phyloP scores from a whole-genome alignment of 116 monocot species.

The Papilionanthe hybrid region DNA sequence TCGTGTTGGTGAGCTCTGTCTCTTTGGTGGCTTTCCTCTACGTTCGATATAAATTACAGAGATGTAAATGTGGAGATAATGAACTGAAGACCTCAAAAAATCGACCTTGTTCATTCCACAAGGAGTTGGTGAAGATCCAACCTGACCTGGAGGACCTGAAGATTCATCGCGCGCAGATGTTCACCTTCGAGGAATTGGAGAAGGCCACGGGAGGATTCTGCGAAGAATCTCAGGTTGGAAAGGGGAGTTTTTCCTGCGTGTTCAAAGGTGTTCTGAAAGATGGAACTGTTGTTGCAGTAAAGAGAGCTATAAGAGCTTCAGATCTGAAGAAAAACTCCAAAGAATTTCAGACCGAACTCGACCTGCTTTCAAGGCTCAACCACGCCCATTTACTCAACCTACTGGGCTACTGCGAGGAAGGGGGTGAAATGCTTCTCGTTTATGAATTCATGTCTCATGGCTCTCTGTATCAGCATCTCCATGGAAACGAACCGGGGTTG shows the following conservation, averaged over 20 bases:
- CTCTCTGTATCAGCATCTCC: constrained; percentile 89
- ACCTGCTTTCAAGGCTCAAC: constrained; percentile 85
- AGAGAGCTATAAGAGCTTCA: constrained; percentile 56
- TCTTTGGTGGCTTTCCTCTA: constrained; percentile 46
- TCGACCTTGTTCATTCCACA: constrained; percentile 28
- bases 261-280: constrained; percentile 85
- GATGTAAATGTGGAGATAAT: constrained; percentile 39
- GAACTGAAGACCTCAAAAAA: constrained; percentile 15
- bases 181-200: constrained; percentile 91
- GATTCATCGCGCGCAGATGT: constrained; percentile 58
- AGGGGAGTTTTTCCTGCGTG: constrained; percentile 92
- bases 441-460: constrained; percentile 99
- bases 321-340: constrained; percentile 72
- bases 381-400: constrained; percentile 90
- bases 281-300: constrained; percentile 88
- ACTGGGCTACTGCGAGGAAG: constrained; percentile 94
- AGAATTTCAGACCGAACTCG: constrained; percentile 90
- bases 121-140: constrained; percentile 42
- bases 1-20: constrained; percentile 48
- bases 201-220: constrained; percentile 73
- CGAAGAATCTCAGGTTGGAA: constrained; percentile 82
- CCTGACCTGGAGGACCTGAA: constrained; percentile 72
- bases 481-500: constrained; percentile 52
- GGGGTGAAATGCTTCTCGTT: constrained; percentile 82
- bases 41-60: constrained; percentile 38